Evolutionary conservation across 306 rosid genomes (phyloP).

Genomic region (Castanea sativa): DNA sequence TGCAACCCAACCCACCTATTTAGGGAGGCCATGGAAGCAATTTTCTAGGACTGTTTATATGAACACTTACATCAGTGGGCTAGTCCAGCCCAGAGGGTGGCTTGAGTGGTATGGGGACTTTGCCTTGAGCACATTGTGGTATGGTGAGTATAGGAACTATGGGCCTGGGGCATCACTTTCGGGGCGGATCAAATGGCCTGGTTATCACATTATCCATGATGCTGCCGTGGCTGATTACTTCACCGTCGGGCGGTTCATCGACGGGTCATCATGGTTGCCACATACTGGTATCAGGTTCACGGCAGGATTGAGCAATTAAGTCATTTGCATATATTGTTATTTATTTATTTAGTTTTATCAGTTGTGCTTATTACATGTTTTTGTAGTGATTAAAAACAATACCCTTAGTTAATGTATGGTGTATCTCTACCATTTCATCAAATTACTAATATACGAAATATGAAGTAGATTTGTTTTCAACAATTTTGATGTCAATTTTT

Average conservation of each 20-base stretch:
- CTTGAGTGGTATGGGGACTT: conserved; percentile 81
- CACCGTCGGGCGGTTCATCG: conserved; percentile 48
- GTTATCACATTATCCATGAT: conserved; percentile 57
- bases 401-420: too few species aligned
- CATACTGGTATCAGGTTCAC: conserved; percentile 59
- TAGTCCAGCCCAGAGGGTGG: conserved; percentile 84
- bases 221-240: conserved; percentile 45
- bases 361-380: too few species aligned
- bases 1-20: conserved; percentile 72
- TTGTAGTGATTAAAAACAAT: too few species aligned
- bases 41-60: conserved; percentile 67
- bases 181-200: conserved; percentile 67
- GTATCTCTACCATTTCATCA: too few species aligned
- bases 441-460: too few species aligned
- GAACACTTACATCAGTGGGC: conserved; percentile 68
- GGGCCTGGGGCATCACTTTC: conserved; percentile 57
- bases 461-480: too few species aligned
- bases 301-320: conserved; percentile 43
- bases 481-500: too few species aligned
- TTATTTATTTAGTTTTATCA: not conserved
- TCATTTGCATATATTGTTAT: not conserved
- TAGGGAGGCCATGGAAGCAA: conserved; percentile 82
- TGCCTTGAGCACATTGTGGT: conserved; percentile 73
- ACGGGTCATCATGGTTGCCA: conserved; percentile 69
- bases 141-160: conserved; percentile 70